A percentile compares a stretch with the other conserved stretches of the same genome.
phyloP scores from a whole-genome alignment of 2,329 filamentous ascomycete genomes.

The Alternaria conjuncta region DNA sequence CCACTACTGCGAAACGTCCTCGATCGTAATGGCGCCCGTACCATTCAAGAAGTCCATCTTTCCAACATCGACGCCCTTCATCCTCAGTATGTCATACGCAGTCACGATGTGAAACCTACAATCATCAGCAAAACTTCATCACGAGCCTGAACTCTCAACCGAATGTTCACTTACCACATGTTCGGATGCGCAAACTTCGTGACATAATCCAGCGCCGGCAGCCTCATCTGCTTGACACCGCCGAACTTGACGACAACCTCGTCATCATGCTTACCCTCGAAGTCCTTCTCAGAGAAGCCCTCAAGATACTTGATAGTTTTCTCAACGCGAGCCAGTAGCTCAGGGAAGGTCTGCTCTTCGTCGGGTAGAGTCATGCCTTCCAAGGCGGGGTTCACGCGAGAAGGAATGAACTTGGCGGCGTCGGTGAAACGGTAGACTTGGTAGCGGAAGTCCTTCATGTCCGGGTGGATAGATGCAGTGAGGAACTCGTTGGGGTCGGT shows the following conservation, averaged over 20 bases:
- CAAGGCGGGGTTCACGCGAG: slow-evolving; percentile 47
- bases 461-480: slow-evolving; percentile 52
- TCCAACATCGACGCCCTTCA: slow-evolving; percentile 66
- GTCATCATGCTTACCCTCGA: slow-evolving; percentile 53
- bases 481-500: slow-evolving; percentile 48
- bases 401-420: slow-evolving; percentile 50
- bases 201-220: slow-evolving; percentile 57
- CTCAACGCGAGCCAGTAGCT: slow-evolving; percentile 57
- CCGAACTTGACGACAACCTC: slow-evolving; percentile 48
- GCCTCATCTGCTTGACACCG: slow-evolving; percentile 44
- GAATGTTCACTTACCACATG: slow-evolving; percentile 51
- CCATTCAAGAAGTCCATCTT: slow-evolving; percentile 63
- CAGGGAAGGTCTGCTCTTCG: slow-evolving; percentile 57
- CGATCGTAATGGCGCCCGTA: slow-evolving; percentile 1
- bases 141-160: neutral
- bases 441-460: slow-evolving; percentile 59
- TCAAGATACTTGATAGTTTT: slow-evolving; percentile 57
- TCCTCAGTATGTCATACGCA: slow-evolving; percentile 66
- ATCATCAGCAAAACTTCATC: neutral
- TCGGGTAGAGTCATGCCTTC: slow-evolving; percentile 47
- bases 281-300: slow-evolving; percentile 48
- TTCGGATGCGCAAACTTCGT: slow-evolving; percentile 62
- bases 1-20: neutral
- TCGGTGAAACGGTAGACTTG: slow-evolving; percentile 57
- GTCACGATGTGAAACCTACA: slow-evolving; percentile 66